Percentiles rank a stretch among this genome's conserved stretches.
Conservation (phyloP, 2,329 filamentous ascomycete species). For the Phyllachora maydis region DNA sequence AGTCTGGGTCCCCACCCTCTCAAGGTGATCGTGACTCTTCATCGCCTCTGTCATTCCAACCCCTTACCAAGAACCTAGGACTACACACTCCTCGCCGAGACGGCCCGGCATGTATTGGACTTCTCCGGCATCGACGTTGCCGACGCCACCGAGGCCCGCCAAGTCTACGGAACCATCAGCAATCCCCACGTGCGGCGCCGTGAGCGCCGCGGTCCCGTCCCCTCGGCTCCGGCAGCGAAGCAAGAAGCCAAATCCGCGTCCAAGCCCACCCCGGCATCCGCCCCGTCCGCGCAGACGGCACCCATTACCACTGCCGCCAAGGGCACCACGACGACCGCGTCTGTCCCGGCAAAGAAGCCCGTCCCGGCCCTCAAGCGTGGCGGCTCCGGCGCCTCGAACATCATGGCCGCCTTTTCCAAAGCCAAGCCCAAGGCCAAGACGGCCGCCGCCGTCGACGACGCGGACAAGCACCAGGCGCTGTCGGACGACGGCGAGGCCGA, state of each 20-base stretch:
- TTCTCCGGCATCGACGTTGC: constrained; percentile 14
- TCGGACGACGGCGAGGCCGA: constrained; percentile 31
- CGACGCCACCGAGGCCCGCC: constrained; percentile 34
- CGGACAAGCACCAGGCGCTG: constrained; percentile 27
- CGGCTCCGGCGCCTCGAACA: constrained; percentile 25
- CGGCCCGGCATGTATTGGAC: constrained; percentile 38
- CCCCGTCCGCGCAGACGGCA: constrained; percentile 12
- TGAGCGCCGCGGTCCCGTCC: constrained; percentile 16
- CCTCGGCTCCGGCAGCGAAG: constrained; percentile 11
- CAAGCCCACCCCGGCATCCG: constrained; percentile 13
- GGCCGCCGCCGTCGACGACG: constrained; percentile 22
- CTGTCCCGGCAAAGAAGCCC: constrained; percentile 15
- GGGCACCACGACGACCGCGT: not conserved
- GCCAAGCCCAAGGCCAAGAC: constrained; percentile 23
- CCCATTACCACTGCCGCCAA: too few relatives aligned
- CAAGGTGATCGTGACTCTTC: constrained; percentile 23
- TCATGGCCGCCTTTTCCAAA: constrained; percentile 68
- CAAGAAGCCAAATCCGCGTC: constrained; percentile 16
- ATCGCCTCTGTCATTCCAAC: too few relatives aligned
- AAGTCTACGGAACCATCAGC: constrained; percentile 51
- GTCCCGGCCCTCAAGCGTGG: constrained; percentile 30
- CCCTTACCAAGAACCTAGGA: not conserved
- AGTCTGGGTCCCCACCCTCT: constrained; percentile 54
- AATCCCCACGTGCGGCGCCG: constrained; percentile 45
- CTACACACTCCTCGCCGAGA: constrained; percentile 37